These are phyloP conservation scores for Fusarium acutatum DNA, from an alignment of 2,329 filamentous ascomycete species.

Conservation along the genomic window DNA sequence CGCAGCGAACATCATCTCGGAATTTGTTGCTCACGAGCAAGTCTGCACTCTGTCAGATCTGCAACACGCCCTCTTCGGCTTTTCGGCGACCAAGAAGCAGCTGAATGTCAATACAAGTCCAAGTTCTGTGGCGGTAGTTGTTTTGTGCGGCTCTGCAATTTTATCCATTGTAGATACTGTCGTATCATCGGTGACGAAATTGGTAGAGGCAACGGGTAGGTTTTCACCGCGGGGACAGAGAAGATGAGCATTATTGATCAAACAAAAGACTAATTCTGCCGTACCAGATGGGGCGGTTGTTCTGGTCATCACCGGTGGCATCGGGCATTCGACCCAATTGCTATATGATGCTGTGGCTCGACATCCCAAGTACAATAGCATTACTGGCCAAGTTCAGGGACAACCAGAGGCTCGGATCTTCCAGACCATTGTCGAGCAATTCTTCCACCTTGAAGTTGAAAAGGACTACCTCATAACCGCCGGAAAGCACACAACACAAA, in stretches of 20 bases:
- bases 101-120: not conserved
- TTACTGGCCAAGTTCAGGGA: constrained; percentile 2
- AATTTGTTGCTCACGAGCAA: constrained; percentile 29
- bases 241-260: not conserved
- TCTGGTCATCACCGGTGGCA: constrained; percentile 32
- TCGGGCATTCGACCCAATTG: constrained; percentile 34
- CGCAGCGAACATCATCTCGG: constrained; percentile 19
- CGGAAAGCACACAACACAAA: not conserved
- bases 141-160: constrained; percentile 31
- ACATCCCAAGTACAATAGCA: constrained; percentile 19
- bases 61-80: not conserved
- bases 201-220: not conserved
- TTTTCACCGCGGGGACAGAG: not conserved
- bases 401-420: constrained; percentile 29
- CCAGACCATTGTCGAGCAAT: constrained; percentile 19
- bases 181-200: constrained; percentile 2
- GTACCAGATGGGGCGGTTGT: not conserved
- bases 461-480: not conserved
- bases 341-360: constrained; percentile 28
- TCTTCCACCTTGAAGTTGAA: constrained; percentile 12
- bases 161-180: constrained; percentile 24
- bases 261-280: not conserved
- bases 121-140: constrained; percentile 4
- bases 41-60: constrained; percentile 8
- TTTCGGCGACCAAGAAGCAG: not conserved